These are phyloP conservation scores for Trypanosoma congolense DNA, from an alignment of 208 protist genomes.

Conservation along the genomic window DNA sequence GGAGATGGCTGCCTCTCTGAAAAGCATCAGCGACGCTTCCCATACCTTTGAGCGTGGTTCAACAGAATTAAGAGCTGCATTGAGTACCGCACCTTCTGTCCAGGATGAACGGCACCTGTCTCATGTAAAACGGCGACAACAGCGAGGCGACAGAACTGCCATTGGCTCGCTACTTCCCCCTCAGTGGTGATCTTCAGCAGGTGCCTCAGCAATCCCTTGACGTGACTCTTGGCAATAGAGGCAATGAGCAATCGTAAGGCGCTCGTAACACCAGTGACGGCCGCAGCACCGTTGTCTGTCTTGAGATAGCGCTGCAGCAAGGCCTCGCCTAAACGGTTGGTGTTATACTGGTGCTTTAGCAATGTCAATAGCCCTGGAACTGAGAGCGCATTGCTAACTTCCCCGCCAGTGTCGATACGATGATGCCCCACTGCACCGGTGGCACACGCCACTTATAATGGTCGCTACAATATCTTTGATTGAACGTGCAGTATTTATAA, in stretches of 20 bases:
- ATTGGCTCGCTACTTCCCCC: neutral
- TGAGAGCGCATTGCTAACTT: neutral
- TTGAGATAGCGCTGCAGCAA: slow-evolving; percentile 1
- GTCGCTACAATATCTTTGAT: too few species aligned
- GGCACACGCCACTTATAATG: too few species aligned
- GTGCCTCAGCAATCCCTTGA: slow-evolving; percentile 9
- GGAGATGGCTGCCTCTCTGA: slow-evolving; percentile 5
- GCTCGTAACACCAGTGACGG: neutral
- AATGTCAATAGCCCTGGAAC: slow-evolving; percentile 9
- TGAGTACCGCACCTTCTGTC: slow-evolving; percentile 9
- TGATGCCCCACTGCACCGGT: too few species aligned
- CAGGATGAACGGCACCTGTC: neutral
- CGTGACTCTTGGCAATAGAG: slow-evolving; percentile 9
- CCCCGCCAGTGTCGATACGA: too few species aligned
- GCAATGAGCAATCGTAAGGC: slow-evolving; percentile 8
- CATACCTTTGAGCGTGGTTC: slow-evolving; percentile 14
- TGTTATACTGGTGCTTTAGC: slow-evolving; percentile 6
- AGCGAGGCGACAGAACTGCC: slow-evolving; percentile 1
- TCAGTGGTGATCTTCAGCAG: slow-evolving; percentile 4
- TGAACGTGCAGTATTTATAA: too few species aligned
- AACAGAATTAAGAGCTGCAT: slow-evolving; percentile 4
- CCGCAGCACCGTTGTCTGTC: neutral
- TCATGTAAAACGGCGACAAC: slow-evolving; percentile 16
- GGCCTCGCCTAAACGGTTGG: slow-evolving; percentile 2
- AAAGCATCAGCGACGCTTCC: slow-evolving; percentile 16